Percentiles rank a stretch among this genome's conserved stretches.
phyloP scores from a whole-genome alignment of 257 asterid species.

The Eucommia ulmoides region DNA sequence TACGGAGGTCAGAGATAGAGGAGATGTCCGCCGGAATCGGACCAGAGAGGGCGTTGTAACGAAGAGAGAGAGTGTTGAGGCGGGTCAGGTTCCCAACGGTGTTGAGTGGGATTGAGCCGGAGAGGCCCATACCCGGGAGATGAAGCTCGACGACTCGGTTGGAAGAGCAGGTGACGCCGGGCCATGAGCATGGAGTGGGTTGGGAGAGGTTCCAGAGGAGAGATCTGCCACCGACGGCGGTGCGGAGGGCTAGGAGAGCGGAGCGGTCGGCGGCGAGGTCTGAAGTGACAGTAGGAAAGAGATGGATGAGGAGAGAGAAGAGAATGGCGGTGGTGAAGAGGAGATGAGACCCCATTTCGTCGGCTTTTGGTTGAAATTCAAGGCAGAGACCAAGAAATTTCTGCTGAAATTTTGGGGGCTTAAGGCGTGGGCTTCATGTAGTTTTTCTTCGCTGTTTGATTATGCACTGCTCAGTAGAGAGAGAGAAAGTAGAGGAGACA shows the following conservation, averaged over 20 bases:
- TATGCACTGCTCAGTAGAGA: background rate
- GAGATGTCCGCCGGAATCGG: background rate
- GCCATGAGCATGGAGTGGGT: background rate
- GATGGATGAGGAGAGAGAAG: background rate
- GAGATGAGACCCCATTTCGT: background rate
- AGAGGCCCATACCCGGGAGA: background rate
- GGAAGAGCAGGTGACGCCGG: constrained; percentile 1
- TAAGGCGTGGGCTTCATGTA: background rate
- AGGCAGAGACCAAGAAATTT: background rate
- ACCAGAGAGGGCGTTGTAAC: background rate
- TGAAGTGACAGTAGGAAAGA: background rate
- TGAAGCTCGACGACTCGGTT: background rate
- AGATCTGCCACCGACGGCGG: constrained; percentile 1
- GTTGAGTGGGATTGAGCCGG: background rate
- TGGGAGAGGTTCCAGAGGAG: background rate
- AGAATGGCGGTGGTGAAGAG: background rate
- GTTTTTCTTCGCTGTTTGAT: background rate
- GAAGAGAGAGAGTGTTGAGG: background rate
- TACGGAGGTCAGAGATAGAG: background rate
- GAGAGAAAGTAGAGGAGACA: background rate
- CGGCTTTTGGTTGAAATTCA: background rate
- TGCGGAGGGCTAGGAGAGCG: background rate
- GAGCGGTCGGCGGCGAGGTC: background rate
- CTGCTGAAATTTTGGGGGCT: background rate
- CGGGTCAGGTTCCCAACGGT: background rate